phyloP scores from a whole-genome alignment of 2,329 filamentous ascomycete genomes.

The Aureobasidium sp. region DNA sequence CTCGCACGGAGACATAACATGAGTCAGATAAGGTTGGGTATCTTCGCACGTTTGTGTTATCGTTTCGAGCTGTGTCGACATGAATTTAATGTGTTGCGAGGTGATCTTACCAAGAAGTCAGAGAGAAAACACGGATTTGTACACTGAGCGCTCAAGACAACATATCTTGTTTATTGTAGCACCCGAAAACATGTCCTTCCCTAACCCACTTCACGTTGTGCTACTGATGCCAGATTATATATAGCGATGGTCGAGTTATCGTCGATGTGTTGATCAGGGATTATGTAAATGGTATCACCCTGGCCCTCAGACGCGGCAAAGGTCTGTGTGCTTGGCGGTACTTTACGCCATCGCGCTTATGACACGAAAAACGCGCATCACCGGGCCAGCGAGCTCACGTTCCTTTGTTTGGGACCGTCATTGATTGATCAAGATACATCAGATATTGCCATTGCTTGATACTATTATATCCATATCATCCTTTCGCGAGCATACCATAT shows the following conservation, averaged over 20 bases:
- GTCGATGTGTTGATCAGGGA: neutral
- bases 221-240: no score
- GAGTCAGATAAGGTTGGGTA: no score
- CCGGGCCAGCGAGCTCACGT: constrained; percentile 7
- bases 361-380: constrained; percentile 20
- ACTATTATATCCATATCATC: neutral
- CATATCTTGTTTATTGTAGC: no score
- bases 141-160: no score
- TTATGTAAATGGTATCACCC: neutral
- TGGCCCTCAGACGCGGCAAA: neutral
- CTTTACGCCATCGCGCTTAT: constrained; percentile 1
- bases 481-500: constrained; percentile 5
- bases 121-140: no score
- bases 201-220: no score
- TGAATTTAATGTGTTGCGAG: no score
- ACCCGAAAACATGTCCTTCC: neutral
- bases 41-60: no score
- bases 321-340: neutral
- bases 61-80: no score
- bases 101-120: no score
- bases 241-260: neutral
- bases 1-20: no score
- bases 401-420: constrained; percentile 14
- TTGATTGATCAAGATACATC: neutral
- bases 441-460: constrained; percentile 16